Evolutionary conservation across 75 land plant genomes (phyloP).

Genomic region (Picea glauca): DNA sequence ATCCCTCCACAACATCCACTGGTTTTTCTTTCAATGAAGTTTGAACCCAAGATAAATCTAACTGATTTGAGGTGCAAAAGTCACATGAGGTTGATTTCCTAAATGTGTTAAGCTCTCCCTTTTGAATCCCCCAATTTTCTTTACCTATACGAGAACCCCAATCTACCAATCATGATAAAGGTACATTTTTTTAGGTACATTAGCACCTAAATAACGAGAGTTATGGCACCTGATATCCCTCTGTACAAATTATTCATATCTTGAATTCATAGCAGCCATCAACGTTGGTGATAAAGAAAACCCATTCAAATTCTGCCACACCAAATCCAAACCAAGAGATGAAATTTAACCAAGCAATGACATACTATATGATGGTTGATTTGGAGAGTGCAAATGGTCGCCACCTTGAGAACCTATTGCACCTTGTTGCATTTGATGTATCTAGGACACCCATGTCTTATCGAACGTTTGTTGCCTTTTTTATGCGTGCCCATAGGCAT

Average conservation of each 20-base stretch:
- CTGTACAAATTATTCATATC: constrained; percentile 21
- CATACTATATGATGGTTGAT: constrained; percentile 16
- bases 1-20: constrained; percentile 3
- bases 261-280: constrained; percentile 14
- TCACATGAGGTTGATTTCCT: constrained; percentile 71
- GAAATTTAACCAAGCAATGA: not conserved
- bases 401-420: constrained; percentile 49
- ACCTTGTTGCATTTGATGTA: constrained; percentile 8
- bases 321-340: constrained; percentile 22
- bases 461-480: too few relatives aligned
- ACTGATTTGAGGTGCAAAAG: constrained; percentile 29
- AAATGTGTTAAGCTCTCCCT: constrained; percentile 51
- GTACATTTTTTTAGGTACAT: too few relatives aligned
- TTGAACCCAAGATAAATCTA: constrained; percentile 63
- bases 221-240: constrained; percentile 37
- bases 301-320: constrained; percentile 5
- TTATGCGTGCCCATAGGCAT: too few relatives aligned
- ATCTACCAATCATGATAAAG: constrained; percentile 17
- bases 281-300: constrained; percentile 6
- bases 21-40: constrained; percentile 40
- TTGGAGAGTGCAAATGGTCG: constrained; percentile 29
- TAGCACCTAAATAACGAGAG: constrained; percentile 24
- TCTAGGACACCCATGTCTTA: too few relatives aligned
- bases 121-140: constrained; percentile 60
- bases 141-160: constrained; percentile 71